Conservation (phyloP, 306 rosid species). For the Mimosa bimucronata region DNA sequence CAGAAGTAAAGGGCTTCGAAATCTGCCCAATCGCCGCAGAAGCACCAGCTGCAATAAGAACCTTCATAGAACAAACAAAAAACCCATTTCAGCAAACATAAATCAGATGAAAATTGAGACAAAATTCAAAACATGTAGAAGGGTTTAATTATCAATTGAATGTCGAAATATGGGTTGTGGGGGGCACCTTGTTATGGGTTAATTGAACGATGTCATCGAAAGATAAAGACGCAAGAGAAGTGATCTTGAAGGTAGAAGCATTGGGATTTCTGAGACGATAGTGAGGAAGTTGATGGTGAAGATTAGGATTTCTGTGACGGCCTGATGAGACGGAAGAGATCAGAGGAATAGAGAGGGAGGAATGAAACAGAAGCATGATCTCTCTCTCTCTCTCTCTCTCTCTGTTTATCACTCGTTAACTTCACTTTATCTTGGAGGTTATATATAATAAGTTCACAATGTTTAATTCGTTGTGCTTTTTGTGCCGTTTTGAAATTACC, state of each 20-base stretch:
- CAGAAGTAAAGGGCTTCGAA: slow-evolving; percentile 76
- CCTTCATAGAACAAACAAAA: slow-evolving; percentile 43
- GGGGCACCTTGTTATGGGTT: slow-evolving; percentile 74
- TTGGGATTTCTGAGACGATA: slow-evolving; percentile 37
- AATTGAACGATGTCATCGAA: slow-evolving; percentile 56
- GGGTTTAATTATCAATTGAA: not conserved
- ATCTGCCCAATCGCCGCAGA: slow-evolving; percentile 81
- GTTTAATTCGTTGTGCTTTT: not conserved
- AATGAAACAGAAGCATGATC: slow-evolving; percentile 46
- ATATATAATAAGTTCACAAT: not conserved
- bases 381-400: slow-evolving; percentile 31
- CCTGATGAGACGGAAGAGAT: slow-evolving; percentile 12
- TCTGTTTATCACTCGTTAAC: not conserved
- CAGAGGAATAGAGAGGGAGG: slow-evolving; percentile 48
- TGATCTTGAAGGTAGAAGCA: slow-evolving; percentile 39
- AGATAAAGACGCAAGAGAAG: slow-evolving; percentile 49
- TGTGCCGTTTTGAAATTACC: not conserved
- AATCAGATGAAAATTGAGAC: slow-evolving; percentile 13
- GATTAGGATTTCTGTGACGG: slow-evolving; percentile 28
- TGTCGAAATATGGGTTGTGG: slow-evolving; percentile 28
- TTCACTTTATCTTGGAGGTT: not conserved
- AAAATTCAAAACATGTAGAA: slow-evolving; percentile 28
- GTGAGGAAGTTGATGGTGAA: slow-evolving; percentile 21
- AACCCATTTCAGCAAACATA: not conserved
- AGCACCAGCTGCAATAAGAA: slow-evolving; percentile 72